Conservation (phyloP, 2,329 filamentous ascomycete genomes). For the Ceratocystis alfenasii region DNA sequence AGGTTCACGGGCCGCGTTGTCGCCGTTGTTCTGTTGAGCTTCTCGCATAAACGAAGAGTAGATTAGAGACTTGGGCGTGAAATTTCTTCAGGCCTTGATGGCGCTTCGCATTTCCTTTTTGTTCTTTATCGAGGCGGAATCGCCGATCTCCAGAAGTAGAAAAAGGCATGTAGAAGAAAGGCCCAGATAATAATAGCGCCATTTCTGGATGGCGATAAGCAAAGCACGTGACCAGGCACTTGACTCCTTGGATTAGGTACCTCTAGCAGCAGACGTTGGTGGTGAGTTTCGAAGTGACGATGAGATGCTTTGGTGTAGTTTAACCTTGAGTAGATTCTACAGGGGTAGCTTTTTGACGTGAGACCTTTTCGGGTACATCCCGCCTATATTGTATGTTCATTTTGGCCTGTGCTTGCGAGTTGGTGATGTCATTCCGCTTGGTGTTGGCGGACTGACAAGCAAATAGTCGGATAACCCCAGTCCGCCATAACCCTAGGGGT, state of each 20-base stretch:
- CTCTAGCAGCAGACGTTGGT: background rate
- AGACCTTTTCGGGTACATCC: background rate
- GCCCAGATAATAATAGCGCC: background rate
- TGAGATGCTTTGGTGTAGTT: too few species aligned
- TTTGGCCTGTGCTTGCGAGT: slow-evolving; percentile 1
- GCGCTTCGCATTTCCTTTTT: background rate
- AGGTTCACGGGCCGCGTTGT: too few species aligned
- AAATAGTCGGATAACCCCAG: too few species aligned
- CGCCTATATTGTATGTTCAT: background rate
- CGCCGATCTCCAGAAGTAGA: background rate
- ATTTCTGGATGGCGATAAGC: background rate
- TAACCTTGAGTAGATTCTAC: background rate
- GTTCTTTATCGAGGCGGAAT: slow-evolving; percentile 2
- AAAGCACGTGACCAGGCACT: background rate
- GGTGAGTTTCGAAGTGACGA: background rate
- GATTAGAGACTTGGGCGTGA: background rate
- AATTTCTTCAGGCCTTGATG: background rate
- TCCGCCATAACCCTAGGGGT: too few species aligned
- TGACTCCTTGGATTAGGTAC: background rate
- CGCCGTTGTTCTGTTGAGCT: too few species aligned
- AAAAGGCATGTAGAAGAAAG: background rate
- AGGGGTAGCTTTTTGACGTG: background rate
- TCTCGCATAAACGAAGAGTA: background rate
- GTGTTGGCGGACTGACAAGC: too few species aligned
- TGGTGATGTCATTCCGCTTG: background rate